These are phyloP conservation scores for Sanghuangporus weigelae DNA, from an alignment of 1,284 basidiomycete genomes.

Conservation along the genomic window DNA sequence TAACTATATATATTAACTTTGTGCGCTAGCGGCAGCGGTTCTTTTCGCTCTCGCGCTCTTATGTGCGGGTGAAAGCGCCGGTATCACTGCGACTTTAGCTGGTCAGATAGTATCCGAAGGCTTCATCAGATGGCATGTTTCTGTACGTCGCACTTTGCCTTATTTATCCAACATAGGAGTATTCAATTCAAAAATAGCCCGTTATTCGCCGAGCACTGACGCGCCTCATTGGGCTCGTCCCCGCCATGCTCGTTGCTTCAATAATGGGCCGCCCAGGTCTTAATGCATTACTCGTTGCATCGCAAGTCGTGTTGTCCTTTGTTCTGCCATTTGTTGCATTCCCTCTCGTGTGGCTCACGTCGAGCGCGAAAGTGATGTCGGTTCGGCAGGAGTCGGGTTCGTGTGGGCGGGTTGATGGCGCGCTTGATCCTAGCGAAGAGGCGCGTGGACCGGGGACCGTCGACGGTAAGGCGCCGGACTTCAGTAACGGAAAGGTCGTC, in stretches of 20 bases:
- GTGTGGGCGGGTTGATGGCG: slow-evolving; percentile 1
- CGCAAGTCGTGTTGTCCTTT: slow-evolving; percentile 84
- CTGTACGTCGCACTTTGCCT: slow-evolving; percentile 41
- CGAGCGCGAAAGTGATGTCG: slow-evolving; percentile 64
- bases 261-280: slow-evolving; percentile 74
- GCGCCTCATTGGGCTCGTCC: slow-evolving; percentile 79
- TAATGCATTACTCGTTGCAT: slow-evolving; percentile 77
- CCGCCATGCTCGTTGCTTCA: slow-evolving; percentile 76
- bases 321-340: slow-evolving; percentile 85
- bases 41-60: slow-evolving; percentile 85
- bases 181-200: slow-evolving; percentile 42
- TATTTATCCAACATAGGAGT: neutral
- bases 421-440: slow-evolving; percentile 8
- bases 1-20: neutral
- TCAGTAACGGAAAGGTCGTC: slow-evolving; percentile 53
- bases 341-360: slow-evolving; percentile 75
- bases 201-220: slow-evolving; percentile 79
- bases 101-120: slow-evolving; percentile 94
- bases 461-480: slow-evolving; percentile 40
- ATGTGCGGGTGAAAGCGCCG: slow-evolving; percentile 87
- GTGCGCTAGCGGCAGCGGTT: slow-evolving; percentile 56
- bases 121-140: slow-evolving; percentile 86
- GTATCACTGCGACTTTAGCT: slow-evolving; percentile 88
- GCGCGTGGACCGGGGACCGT: slow-evolving; percentile 11
- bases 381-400: slow-evolving; percentile 31